Evolutionary conservation across 1,139 yeast species (phyloP).

Genomic region (Yamadazyma mexicana): DNA sequence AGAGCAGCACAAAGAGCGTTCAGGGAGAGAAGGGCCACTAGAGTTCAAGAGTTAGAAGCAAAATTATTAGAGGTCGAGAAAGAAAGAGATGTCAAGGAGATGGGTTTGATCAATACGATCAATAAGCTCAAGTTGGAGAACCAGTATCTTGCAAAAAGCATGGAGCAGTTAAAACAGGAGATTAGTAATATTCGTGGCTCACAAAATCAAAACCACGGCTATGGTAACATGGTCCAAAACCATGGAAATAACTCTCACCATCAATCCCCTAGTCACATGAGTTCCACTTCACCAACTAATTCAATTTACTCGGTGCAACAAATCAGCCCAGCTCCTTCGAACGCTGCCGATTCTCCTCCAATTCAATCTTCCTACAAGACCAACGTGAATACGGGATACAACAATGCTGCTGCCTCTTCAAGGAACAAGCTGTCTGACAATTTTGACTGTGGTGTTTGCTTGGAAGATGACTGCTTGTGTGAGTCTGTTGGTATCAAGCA

Average conservation of each 20-base stretch:
- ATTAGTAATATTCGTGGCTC: slow-evolving; percentile 18
- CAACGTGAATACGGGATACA: background rate
- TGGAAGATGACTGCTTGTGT: slow-evolving; percentile 70
- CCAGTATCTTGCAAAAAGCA: slow-evolving; percentile 33
- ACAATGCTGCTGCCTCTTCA: background rate
- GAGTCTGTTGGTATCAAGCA: slow-evolving; percentile 60
- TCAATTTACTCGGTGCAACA: slow-evolving; percentile 44
- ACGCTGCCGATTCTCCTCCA: slow-evolving; percentile 50
- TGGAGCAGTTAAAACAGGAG: slow-evolving; percentile 37
- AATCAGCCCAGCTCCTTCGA: slow-evolving; percentile 57
- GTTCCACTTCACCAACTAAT: slow-evolving; percentile 30
- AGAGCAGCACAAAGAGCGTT: slow-evolving; percentile 96
- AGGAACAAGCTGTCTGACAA: slow-evolving; percentile 5
- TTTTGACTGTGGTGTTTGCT: slow-evolving; percentile 65
- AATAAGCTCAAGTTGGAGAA: slow-evolving; percentile 43
- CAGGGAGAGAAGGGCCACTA: slow-evolving; percentile 73
- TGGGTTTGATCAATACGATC: slow-evolving; percentile 55
- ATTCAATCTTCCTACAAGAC: background rate
- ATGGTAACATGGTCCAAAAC: background rate
- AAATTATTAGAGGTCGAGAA: slow-evolving; percentile 61
- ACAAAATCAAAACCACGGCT: slow-evolving; percentile 2
- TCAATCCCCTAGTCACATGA: slow-evolving; percentile 12
- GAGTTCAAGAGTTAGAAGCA: slow-evolving; percentile 49
- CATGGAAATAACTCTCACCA: slow-evolving; percentile 2
- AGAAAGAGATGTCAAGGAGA: slow-evolving; percentile 61